Percentiles rank a stretch among this genome's conserved stretches.
Evolutionary conservation across 2,329 filamentous ascomycete species (phyloP).

Genomic region (Tolypocladium pustulatum): DNA sequence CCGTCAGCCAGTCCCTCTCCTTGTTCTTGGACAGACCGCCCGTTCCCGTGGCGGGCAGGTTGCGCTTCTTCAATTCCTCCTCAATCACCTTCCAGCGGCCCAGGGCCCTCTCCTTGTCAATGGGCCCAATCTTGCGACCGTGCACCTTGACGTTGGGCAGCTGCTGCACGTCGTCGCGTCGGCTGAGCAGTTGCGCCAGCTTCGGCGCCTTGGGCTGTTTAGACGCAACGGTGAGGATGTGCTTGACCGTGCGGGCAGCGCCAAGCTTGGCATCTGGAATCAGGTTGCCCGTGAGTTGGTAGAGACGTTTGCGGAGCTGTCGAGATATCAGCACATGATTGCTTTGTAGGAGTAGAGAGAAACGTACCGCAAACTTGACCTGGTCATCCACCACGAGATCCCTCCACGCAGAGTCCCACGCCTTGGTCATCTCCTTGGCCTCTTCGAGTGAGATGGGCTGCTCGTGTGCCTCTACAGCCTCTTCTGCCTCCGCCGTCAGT

Average conservation of each 20-base stretch:
- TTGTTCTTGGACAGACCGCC: constrained; percentile 26
- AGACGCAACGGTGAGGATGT: constrained; percentile 43
- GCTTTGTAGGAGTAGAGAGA: background rate
- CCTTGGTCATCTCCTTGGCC: constrained; percentile 29
- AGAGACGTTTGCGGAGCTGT: constrained; percentile 70
- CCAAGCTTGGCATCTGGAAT: constrained; percentile 61
- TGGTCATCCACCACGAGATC: constrained; percentile 43
- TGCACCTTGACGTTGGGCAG: constrained; percentile 64
- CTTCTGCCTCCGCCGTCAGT: constrained; percentile 18
- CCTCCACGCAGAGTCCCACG: constrained; percentile 49
- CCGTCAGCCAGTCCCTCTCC: constrained; percentile 32
- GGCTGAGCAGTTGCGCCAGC: constrained; percentile 49
- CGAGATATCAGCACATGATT: background rate
- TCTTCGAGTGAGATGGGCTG: constrained; percentile 22
- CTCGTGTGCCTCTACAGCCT: constrained; percentile 10
- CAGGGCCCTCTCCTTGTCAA: constrained; percentile 59
- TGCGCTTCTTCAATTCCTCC: constrained; percentile 53
- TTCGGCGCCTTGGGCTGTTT: constrained; percentile 47
- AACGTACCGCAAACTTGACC: constrained; percentile 65
- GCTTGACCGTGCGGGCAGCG: constrained; percentile 40
- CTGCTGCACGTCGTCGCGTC: constrained; percentile 30
- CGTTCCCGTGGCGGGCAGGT: constrained; percentile 46
- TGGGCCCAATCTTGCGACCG: constrained; percentile 52
- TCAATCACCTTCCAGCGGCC: constrained; percentile 76
- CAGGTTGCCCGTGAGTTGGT: constrained; percentile 69